Percentiles rank a stretch among this genome's conserved stretches.
phyloP scores from a whole-genome alignment of 139 green algal species.

The Axilococcus clingmanii region DNA sequence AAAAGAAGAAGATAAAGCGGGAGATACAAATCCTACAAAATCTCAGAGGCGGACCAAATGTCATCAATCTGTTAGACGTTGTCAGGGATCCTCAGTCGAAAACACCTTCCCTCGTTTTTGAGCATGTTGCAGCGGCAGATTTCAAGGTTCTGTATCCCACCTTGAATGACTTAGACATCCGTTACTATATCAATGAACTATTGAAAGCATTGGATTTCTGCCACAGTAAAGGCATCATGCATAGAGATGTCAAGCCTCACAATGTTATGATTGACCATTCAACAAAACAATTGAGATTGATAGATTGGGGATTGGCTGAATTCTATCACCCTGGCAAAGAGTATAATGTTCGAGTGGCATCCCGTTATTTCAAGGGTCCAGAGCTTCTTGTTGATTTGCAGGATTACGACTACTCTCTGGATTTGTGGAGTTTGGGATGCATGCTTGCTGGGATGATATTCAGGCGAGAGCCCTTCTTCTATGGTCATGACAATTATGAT shows the following conservation, averaged over 20 bases:
- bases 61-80: slow-evolving; percentile 95
- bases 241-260: slow-evolving; percentile 74
- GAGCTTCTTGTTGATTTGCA: slow-evolving; percentile 97
- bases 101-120: slow-evolving; percentile 94
- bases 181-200: slow-evolving; percentile 97
- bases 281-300: slow-evolving; percentile 83
- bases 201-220: slow-evolving; percentile 93
- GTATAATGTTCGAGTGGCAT: slow-evolving; percentile 98
- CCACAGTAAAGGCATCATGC: slow-evolving; percentile 89
- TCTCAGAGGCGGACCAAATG: slow-evolving; percentile 89
- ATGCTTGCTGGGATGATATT: slow-evolving; percentile 85
- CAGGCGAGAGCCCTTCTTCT: slow-evolving; percentile 99
- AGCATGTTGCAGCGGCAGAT: slow-evolving; percentile 92
- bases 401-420: slow-evolving; percentile 97
- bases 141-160: slow-evolving; percentile 95
- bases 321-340: slow-evolving; percentile 91
- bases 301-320: slow-evolving; percentile 98
- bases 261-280: slow-evolving; percentile 99
- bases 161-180: slow-evolving; percentile 91
- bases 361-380: slow-evolving; percentile 95
- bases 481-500: slow-evolving; percentile 98
- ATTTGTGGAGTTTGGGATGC: slow-evolving; percentile 93
- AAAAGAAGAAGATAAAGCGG: slow-evolving; percentile 98
- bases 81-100: slow-evolving; percentile 87
- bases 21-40: slow-evolving; percentile 99